Evolutionary conservation across 75 land plant species (phyloP), one percentile per base, ranked within the genome.

Genomic region (Selaginella moellendorffii): DNA sequence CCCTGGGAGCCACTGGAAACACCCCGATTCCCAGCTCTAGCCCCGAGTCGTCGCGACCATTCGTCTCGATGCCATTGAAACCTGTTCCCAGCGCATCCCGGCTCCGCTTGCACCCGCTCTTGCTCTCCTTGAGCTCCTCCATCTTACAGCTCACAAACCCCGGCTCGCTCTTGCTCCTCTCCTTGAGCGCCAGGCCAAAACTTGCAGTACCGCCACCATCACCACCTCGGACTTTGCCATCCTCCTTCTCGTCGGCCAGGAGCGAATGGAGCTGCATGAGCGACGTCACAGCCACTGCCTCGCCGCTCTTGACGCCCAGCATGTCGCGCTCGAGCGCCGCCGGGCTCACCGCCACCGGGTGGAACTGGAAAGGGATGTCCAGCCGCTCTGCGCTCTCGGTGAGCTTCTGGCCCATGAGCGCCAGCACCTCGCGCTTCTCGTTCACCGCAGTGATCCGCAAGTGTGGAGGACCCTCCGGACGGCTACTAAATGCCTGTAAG

Each of bases 281-380:
- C 0, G 83, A 75, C 53, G 61, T 75, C 52, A 83, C 65, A 29
- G 81, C 87, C 24, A 83, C 61, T 27, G 90, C 87, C 29, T 81
- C 87, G 46, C 87, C 90, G 5, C 81, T 74, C 58, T 79, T 83
- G 0, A 81, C 90, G 0, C 76, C 62, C 30, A 83, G 60, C 52
- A 66, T 76, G 1, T 83, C 82, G 20, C 75, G 5, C 28, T 80
- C 72, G 21, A 85, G 78, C 61, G 51, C n/a, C 25, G 83, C 81
- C n/a, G 80, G 52, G 27, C 28, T 54, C 54, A 65, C 60, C 0
- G 77, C 79, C 1, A 85, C 64, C 19, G 82, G 69, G 27, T 75
- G 74, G 74, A 86, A 86, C 67, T 86, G 90, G 68, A 86, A 86
- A 0, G 90, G 84, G 18, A 86, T 72, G 54, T 86, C 90, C 42